phyloP scores from a whole-genome alignment of 306 rosid genomes.

The Begonia peltatifolia region DNA sequence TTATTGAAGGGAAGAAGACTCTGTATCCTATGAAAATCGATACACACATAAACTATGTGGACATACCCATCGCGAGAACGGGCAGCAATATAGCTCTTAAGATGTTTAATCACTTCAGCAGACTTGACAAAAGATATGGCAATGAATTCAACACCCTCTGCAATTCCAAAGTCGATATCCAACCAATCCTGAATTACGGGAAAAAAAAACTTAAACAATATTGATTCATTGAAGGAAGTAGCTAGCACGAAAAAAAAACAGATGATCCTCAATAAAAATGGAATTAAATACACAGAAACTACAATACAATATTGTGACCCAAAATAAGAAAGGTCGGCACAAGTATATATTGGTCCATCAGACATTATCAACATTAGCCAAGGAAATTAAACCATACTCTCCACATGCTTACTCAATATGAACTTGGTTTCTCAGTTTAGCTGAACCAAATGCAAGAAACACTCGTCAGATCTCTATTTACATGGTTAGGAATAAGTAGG shows the following conservation, averaged over 20 bases:
- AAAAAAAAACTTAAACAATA: no score
- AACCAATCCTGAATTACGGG: constrained; percentile 67
- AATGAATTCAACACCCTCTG: constrained; percentile 89
- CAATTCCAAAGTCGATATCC: constrained; percentile 96
- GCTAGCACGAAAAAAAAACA: no score
- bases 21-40: background rate
- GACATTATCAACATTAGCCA: no score
- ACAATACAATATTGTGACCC: no score
- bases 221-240: no score
- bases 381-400: background rate
- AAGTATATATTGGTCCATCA: no score
- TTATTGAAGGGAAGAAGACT: background rate
- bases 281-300: no score
- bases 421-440: background rate
- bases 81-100: constrained; percentile 94
- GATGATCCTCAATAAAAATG: no score
- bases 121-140: constrained; percentile 97
- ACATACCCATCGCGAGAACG: constrained; percentile 65
- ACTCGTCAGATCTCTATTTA: no score
- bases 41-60: background rate
- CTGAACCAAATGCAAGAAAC: background rate
- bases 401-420: background rate
- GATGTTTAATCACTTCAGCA: constrained; percentile 96
- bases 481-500: no score
- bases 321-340: no score